A percentile compares a stretch with the other conserved stretches of the same genome.
Evolutionary conservation across 2,329 filamentous ascomycete genomes (phyloP).

Genomic region (Trichophyton schoenleinii): DNA sequence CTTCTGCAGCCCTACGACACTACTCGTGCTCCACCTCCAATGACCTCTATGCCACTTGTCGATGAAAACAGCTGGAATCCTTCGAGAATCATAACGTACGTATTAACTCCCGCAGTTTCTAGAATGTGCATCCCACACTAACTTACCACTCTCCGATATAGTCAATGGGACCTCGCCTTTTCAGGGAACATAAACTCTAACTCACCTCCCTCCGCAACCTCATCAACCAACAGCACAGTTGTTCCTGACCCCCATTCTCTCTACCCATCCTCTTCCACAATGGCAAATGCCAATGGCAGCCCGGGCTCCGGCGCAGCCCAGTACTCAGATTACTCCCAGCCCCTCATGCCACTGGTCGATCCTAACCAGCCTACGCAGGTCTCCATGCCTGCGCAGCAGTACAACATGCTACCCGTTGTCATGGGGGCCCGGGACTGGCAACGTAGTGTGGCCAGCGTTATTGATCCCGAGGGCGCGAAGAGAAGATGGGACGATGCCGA

Average conservation of each 20-base stretch:
- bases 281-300: not conserved
- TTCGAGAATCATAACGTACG: slow-evolving; percentile 79
- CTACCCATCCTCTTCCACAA: not conserved
- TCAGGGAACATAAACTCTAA: slow-evolving; percentile 50
- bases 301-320: not conserved
- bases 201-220: slow-evolving; percentile 30
- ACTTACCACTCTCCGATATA: slow-evolving; percentile 24
- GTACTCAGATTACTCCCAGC: not conserved
- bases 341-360: not conserved
- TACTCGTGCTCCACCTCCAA: slow-evolving; percentile 20
- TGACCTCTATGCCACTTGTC: slow-evolving; percentile 44
- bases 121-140: not conserved
- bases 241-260: not conserved
- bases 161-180: slow-evolving; percentile 93
- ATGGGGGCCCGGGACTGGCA: slow-evolving; percentile 38
- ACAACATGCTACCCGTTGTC: slow-evolving; percentile 21
- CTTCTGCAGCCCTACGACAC: slow-evolving; percentile 20
- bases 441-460: slow-evolving; percentile 37
- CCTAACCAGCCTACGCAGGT: slow-evolving; percentile 20
- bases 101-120: slow-evolving; percentile 15
- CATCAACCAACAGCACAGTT: slow-evolving; percentile 12
- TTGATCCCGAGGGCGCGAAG: slow-evolving; percentile 35
- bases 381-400: slow-evolving; percentile 23
- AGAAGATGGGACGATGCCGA: slow-evolving; percentile 27
- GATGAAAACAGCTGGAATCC: slow-evolving; percentile 71